Base-by-base conservation (phyloP, 805 yeast species). In the Sugiyamaella valdiviana region DNA sequence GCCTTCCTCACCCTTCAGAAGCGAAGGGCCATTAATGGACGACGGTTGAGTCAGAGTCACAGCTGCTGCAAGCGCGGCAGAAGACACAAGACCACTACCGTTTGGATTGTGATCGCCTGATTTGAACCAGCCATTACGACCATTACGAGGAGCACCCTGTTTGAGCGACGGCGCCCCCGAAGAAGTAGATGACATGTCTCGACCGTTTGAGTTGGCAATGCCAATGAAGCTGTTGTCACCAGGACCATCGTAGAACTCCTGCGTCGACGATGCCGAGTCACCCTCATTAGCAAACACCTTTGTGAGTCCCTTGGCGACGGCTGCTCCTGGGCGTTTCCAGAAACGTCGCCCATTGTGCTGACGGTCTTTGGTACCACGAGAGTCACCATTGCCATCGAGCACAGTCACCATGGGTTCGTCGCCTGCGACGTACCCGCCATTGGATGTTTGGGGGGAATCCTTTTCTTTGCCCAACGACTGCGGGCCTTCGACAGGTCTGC, bases 241-340 rank as follows among this genome's bases (percentile, higher is more conserved):
- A 23, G 24, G 44, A 6, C 37, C 44, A 4, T 41, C 35, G 29
- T 41, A 22, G 22, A 41, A 41, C 9, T 41, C 35, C 21, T 17
- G 36, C 16, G 19, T 36, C 5, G 21, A 36, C 15, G 36, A 23
- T 10, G 44, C 17, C 10, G 46, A 23, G 10, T 55, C 59, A 20
- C 26, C 19, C n/a, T 56, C 59, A 32, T 38, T 50, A 9, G 57
- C 57, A 51, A 65, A 66, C 39, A 65, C 66, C 51, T 59, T 61
- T 44, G 57, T 66, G 40, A 65, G 51, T 2, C 69, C 70, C 45
- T 65, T 66, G 37, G 69, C 70, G 3, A 63, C 63, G 5, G 64
- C 68, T 7, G 64, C 64, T 15, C 69, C 67, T 20, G 67, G 63
- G 12, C 65, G 53, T 40, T 60, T 63, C 70, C 70, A 66, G 50